These are phyloP conservation scores for Quercus bicolor DNA, from an alignment of 306 rosid genomes.

Conservation along the genomic window DNA sequence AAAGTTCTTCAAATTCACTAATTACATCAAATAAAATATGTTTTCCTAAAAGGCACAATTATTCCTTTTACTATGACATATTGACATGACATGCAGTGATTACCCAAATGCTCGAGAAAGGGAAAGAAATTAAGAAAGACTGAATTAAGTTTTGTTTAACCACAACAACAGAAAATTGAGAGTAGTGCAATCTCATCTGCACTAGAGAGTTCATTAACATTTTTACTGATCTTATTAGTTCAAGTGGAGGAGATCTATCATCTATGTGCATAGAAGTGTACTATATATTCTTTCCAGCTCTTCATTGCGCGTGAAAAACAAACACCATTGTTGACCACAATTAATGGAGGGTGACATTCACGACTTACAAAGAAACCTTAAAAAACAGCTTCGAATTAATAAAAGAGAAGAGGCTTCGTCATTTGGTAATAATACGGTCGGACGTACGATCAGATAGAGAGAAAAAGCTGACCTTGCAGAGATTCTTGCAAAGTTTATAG, in stretches of 20 bases:
- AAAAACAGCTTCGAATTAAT: not conserved
- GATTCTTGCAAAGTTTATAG: slow-evolving; percentile 26
- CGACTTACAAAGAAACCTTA: not conserved
- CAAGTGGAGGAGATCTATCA: not conserved
- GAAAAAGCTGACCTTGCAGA: slow-evolving; percentile 32
- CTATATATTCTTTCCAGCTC: not conserved
- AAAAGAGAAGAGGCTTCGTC: slow-evolving; percentile 31
- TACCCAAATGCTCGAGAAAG: not conserved
- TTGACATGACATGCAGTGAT: not conserved
- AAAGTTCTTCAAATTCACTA: too few species aligned
- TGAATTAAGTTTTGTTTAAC: not conserved
- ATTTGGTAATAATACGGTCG: slow-evolving; percentile 51
- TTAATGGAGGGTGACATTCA: not conserved
- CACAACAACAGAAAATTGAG: not conserved
- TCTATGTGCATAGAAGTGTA: not conserved
- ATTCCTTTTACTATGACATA: too few species aligned
- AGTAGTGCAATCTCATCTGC: not conserved
- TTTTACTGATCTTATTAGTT: not conserved
- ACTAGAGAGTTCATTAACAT: not conserved
- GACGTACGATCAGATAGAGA: slow-evolving; percentile 24
- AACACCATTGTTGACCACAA: not conserved
- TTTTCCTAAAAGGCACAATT: too few species aligned
- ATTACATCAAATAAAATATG: too few species aligned
- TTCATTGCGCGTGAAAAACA: not conserved
- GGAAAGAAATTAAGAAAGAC: not conserved